Evolutionary conservation across 768 basidiomycete species (phyloP).

Genomic region (Pleurotus salmoneostramineus): DNA sequence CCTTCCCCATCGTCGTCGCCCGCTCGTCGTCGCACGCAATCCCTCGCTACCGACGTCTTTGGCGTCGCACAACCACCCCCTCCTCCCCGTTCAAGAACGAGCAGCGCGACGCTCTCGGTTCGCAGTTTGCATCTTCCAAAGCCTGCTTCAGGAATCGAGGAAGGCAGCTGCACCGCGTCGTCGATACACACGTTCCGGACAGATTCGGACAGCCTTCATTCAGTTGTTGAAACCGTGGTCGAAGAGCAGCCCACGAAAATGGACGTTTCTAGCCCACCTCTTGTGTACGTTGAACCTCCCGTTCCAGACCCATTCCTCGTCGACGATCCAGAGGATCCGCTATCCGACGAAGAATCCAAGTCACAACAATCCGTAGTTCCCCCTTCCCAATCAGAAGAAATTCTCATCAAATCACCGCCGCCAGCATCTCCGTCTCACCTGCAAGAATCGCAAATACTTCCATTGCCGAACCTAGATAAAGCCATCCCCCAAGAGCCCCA

Average conservation of each 20-base stretch:
- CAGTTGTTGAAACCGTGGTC: too few species aligned
- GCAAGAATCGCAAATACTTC: conserved; percentile 19
- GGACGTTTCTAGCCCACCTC: conserved; percentile 18
- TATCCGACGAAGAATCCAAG: conserved; percentile 35
- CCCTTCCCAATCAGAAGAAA: conserved; percentile 33
- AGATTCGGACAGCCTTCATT: not conserved
- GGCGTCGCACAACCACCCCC: conserved; percentile 12
- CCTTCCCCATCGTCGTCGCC: too few species aligned
- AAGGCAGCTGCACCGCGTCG: not conserved
- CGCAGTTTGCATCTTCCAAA: not conserved
- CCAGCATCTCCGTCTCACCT: conserved; percentile 15
- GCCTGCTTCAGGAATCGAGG: not conserved
- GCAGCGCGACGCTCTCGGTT: conserved; percentile 8
- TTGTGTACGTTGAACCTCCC: conserved; percentile 37
- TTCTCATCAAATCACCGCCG: conserved; percentile 30
- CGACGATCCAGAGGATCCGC: conserved; percentile 47
- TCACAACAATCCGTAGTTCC: conserved; percentile 28
- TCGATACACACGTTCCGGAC: not conserved
- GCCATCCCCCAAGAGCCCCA: conserved; percentile 48
- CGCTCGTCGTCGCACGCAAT: conserved; percentile 25
- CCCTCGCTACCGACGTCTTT: conserved; percentile 14
- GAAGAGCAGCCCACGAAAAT: not conserved
- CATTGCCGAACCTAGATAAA: conserved; percentile 46
- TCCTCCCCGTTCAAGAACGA: conserved; percentile 11
- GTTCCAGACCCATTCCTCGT: conserved; percentile 61